Percentiles rank a stretch among this genome's conserved stretches.
Evolutionary conservation across 345 rosid genomes (phyloP).

Genomic region (Excoecaria cochinchinensis): DNA sequence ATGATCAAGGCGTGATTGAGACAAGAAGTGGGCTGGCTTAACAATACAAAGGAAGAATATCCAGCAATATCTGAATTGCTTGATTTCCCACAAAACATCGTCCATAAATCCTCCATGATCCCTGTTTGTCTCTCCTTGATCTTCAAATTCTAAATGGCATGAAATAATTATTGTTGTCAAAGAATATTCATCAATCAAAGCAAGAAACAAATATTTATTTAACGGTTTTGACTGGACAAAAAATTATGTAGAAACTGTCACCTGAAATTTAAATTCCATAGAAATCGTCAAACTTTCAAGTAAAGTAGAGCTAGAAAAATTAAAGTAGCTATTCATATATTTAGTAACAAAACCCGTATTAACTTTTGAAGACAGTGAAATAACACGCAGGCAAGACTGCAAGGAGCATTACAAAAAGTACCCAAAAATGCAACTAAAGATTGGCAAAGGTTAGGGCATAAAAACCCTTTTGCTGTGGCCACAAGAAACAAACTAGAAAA

Average conservation of each 20-base stretch:
- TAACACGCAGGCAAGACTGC: too few relatives aligned
- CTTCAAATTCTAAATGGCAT: conserved; percentile 9
- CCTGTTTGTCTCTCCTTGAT: not conserved
- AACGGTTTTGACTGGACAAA: not conserved
- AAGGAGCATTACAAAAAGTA: not conserved
- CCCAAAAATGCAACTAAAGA: not conserved
- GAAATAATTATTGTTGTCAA: not conserved
- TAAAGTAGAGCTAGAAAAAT: too few relatives aligned
- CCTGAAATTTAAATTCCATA: too few relatives aligned
- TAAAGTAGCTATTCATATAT: too few relatives aligned
- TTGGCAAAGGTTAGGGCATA: not conserved
- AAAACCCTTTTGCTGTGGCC: not conserved
- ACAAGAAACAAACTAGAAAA: not conserved
- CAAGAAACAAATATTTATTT: not conserved
- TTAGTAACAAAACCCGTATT: too few relatives aligned
- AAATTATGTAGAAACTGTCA: too few relatives aligned
- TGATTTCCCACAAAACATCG: conserved; percentile 53
- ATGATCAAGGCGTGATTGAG: conserved; percentile 45
- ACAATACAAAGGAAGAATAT: conserved; percentile 20
- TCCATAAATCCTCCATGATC: conserved; percentile 52
- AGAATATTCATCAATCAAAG: not conserved
- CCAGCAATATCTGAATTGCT: conserved; percentile 25
- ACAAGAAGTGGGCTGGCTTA: conserved; percentile 47
- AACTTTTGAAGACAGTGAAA: too few relatives aligned
- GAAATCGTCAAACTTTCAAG: too few relatives aligned